Percentiles rank a stretch among this genome's conserved stretches.
These are phyloP conservation scores for Turnera subulata DNA, from an alignment of 345 rosid species.

Conservation along the genomic window DNA sequence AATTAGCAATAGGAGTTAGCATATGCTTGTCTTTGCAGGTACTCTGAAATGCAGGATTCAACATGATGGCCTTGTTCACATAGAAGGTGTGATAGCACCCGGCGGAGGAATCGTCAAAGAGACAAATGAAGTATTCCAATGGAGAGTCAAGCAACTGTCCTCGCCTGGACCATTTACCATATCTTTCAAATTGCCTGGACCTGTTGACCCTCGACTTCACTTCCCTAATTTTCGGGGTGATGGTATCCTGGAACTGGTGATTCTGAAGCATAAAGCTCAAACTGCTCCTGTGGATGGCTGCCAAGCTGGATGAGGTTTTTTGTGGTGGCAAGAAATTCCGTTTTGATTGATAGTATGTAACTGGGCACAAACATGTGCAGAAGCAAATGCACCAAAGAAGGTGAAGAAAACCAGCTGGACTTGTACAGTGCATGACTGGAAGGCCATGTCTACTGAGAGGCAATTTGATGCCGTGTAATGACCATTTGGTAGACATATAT, in stretches of 20 bases:
- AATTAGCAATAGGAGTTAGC: too few relatives aligned
- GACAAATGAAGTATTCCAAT: conserved; percentile 26
- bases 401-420: too few relatives aligned
- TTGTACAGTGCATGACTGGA: too few relatives aligned
- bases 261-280: conserved; percentile 27
- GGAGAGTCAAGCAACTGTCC: conserved; percentile 45
- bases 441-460: too few relatives aligned
- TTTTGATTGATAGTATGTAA: too few relatives aligned
- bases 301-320: not conserved
- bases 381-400: too few relatives aligned
- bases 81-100: conserved; percentile 36
- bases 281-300: not conserved
- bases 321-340: not conserved
- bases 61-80: conserved; percentile 51
- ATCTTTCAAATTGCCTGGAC: conserved; percentile 66
- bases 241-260: conserved; percentile 67
- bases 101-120: conserved; percentile 33
- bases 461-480: too few relatives aligned
- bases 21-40: conserved; percentile 37
- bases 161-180: conserved; percentile 61
- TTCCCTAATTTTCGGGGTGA: conserved; percentile 39
- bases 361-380: too few relatives aligned
- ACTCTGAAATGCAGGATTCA: conserved; percentile 48
- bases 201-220: conserved; percentile 63
- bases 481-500: too few relatives aligned